phyloP scores from a whole-genome alignment of 306 rosid genomes.

The Gynostemma pentaphyllum region DNA sequence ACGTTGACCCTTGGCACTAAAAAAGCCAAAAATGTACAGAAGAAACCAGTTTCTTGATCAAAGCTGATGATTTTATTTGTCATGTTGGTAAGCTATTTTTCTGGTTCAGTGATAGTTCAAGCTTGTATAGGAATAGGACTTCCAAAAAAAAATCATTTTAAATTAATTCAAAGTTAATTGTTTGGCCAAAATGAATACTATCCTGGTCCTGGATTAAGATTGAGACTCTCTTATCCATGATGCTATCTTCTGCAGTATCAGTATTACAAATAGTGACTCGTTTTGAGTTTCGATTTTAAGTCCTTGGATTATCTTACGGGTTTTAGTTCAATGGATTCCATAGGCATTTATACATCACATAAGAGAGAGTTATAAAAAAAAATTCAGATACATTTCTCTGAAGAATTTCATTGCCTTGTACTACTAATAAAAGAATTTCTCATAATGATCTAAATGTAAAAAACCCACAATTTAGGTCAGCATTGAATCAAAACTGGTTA shows the following conservation, averaged over 20 bases:
- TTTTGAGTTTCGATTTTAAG: no score
- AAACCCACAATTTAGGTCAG: neutral
- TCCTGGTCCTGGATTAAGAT: no score
- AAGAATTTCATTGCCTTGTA: no score
- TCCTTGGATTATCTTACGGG: no score
- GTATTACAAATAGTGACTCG: no score
- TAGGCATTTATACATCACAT: no score
- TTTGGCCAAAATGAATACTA: no score
- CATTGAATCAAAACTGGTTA: conserved; percentile 29
- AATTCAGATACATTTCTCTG: no score
- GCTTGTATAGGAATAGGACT: neutral
- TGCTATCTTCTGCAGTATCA: no score
- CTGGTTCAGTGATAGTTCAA: conserved; percentile 2
- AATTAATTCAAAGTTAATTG: neutral
- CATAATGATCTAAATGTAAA: neutral
- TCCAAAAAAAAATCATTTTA: neutral
- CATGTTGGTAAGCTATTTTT: neutral
- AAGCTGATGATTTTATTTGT: conserved; percentile 4
- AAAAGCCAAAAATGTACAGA: neutral
- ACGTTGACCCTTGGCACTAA: neutral
- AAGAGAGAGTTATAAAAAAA: no score
- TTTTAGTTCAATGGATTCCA: no score
- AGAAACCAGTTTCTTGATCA: conserved; percentile 4
- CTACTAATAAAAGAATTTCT: neutral
- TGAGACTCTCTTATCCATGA: no score